A percentile compares a stretch with the other conserved stretches of the same genome.
phyloP scores from a whole-genome alignment of 805 yeast species.

The Clavispora asparagi region DNA sequence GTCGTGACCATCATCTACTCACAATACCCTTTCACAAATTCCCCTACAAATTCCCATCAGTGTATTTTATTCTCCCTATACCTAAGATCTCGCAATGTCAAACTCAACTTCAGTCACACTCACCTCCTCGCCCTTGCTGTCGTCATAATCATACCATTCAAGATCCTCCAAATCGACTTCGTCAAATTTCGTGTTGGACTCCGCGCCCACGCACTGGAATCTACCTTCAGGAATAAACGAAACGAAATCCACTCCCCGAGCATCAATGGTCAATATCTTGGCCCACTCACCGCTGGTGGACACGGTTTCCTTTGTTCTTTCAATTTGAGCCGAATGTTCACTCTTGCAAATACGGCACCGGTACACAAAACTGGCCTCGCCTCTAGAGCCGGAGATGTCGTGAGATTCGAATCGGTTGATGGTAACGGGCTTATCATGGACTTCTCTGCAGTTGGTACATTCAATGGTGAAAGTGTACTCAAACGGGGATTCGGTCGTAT shows the following conservation, averaged over 20 bases:
- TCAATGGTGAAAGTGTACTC: conserved; percentile 69
- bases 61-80: not conserved
- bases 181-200: conserved; percentile 45
- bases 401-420: conserved; percentile 64
- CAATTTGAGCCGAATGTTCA: conserved; percentile 33
- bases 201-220: conserved; percentile 52
- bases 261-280: conserved; percentile 63
- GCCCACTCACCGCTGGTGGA: conserved; percentile 43
- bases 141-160: conserved; percentile 97
- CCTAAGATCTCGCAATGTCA: conserved; percentile 40
- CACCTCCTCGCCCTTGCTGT: conserved; percentile 73
- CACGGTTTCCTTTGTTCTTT: conserved; percentile 27
- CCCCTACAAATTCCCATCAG: no score
- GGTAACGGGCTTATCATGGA: conserved; percentile 63
- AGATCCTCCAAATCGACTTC: conserved; percentile 71
- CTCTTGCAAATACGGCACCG: conserved; percentile 62
- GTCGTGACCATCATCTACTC: no score
- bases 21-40: no score
- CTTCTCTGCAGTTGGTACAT: conserved; percentile 78
- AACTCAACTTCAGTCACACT: conserved; percentile 71
- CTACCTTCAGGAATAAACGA: conserved; percentile 65
- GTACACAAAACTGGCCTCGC: conserved; percentile 80
- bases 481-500: conserved; percentile 55
- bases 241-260: conserved; percentile 75
- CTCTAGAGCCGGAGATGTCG: conserved; percentile 66